Base-by-base conservation (phyloP, 768 basidiomycete genomes). In the Kondoa subrosea region DNA sequence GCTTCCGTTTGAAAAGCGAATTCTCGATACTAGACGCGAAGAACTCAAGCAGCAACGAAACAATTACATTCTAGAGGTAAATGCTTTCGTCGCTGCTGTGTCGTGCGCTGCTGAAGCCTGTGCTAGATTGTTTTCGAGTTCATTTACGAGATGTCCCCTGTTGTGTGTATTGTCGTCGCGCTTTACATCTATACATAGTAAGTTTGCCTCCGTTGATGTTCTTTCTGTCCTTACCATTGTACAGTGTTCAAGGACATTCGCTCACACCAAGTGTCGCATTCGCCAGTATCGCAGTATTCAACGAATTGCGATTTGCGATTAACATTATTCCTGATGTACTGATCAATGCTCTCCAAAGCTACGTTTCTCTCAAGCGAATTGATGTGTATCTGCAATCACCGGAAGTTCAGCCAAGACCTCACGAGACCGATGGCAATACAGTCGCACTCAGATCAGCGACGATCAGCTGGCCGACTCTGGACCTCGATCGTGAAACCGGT, bases 221-320 rank as follows among this genome's bases (percentile, higher is more conserved):
- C n/a, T n/a, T n/a, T n/a, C n/a, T n/a, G n/a, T n/a, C n/a, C n/a
- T n/a, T n/a, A n/a, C n/a, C n/a, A n/a, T n/a, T n/a, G n/a, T n/a
- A n/a, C n/a, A n/a, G n/a, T 26, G 65, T 75, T n/a, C 71, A 72
- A 72, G 65, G 60, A 32, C 57, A 57, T 1, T 57, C 32, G 15
- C 69, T 75, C 27, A 75, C 74, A 29, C 74, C 79, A 12, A 76
- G 76, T 32, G 71, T 74, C 29, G 79, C 79, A 0, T 80, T 80
- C 72, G 74, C 78, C 14, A 72, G 75, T 3, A 71, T 80, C n/a
- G 76, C 78, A 8, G 74, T 80, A 27, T 80, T 79, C 76, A 77
- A 78, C 70, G 78, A 79, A 75, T 75, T 80, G 3, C 71, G 77
- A 65, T 76, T 57, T 12, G 71, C 70, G 8, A 15, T 68, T 29